phyloP scores from a whole-genome alignment of 345 rosid species.

The Corchorus capsularis region DNA sequence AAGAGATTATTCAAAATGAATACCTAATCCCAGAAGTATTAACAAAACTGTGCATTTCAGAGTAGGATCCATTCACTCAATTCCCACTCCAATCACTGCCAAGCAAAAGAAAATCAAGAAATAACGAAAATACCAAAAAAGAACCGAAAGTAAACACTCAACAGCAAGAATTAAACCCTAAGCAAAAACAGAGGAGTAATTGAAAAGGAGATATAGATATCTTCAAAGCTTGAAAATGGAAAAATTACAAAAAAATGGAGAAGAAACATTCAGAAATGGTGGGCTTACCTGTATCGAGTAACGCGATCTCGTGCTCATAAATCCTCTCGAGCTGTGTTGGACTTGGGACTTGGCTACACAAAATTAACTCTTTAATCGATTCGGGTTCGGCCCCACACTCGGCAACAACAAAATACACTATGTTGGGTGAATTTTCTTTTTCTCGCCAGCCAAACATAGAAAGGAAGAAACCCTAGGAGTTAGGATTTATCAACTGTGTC shows the following conservation, averaged over 20 bases:
- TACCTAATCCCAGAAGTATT: conserved; percentile 56
- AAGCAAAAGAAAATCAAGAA: not conserved
- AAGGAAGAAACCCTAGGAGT: not conserved
- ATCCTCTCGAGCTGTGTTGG: conserved; percentile 37
- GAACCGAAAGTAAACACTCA: not conserved
- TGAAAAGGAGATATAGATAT: not conserved
- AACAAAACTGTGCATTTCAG: conserved; percentile 42
- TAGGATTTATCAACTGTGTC: conserved; percentile 4
- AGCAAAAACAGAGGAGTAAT: not conserved
- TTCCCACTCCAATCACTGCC: conserved; percentile 41
- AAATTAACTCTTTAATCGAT: conserved; percentile 22
- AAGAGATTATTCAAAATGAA: not conserved
- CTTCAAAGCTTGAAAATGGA: not conserved
- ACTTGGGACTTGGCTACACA: conserved; percentile 35
- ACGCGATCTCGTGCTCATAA: conserved; percentile 87
- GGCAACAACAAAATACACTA: not conserved
- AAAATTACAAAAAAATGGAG: not conserved
- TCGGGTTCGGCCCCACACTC: conserved; percentile 29
- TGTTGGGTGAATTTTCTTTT: not conserved
- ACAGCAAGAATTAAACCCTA: not conserved
- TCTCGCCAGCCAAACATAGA: conserved; percentile 16
- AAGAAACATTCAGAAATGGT: not conserved
- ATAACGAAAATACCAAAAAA: not conserved
- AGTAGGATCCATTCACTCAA: conserved; percentile 46
- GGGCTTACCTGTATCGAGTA: conserved; percentile 51